These are phyloP conservation scores for Diaporthe citrichinensis DNA, from an alignment of 2,329 filamentous ascomycete species.

Conservation along the genomic window DNA sequence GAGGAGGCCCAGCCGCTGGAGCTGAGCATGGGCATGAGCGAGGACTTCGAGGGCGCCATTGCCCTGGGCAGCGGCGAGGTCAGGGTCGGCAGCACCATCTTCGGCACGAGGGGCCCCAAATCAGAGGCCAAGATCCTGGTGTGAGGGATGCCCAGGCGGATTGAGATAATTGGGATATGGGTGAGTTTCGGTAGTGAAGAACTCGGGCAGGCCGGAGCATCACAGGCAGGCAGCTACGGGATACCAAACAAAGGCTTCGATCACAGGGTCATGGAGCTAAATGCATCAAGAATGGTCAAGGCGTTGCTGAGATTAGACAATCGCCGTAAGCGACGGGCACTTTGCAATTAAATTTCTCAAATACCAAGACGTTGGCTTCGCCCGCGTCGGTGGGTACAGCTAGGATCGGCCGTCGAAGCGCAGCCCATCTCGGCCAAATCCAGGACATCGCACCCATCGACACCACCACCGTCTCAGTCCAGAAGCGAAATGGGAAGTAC, in stretches of 20 bases:
- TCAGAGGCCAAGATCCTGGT: slow-evolving; percentile 79
- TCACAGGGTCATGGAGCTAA: not conserved
- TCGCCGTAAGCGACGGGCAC: slow-evolving; percentile 17
- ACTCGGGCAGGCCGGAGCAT: not conserved
- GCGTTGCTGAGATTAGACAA: slow-evolving; percentile 11
- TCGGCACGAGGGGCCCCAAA: slow-evolving; percentile 85
- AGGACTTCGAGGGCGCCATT: slow-evolving; percentile 94
- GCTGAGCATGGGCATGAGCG: slow-evolving; percentile 98
- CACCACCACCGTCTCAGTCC: slow-evolving; percentile 1
- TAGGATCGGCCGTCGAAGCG: not conserved
- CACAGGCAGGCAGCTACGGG: not conserved
- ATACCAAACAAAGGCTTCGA: not conserved
- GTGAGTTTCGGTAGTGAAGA: not conserved
- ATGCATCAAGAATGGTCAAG: not conserved
- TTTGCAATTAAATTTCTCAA: slow-evolving; percentile 12
- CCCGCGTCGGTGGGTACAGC: too few relatives aligned
- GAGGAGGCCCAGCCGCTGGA: slow-evolving; percentile 68
- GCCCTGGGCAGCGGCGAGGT: slow-evolving; percentile 89
- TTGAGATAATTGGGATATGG: not conserved
- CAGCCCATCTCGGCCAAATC: not conserved
- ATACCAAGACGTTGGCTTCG: slow-evolving; percentile 11
- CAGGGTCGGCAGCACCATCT: slow-evolving; percentile 93
- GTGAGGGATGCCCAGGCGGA: slow-evolving; percentile 45
- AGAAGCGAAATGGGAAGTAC: not conserved
- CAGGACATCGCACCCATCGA: slow-evolving; percentile 11